Percentiles rank a stretch among this genome's conserved stretches.
These are phyloP conservation scores for Penicillium concentricum DNA, from an alignment of 2,329 filamentous ascomycete genomes.

Conservation along the genomic window DNA sequence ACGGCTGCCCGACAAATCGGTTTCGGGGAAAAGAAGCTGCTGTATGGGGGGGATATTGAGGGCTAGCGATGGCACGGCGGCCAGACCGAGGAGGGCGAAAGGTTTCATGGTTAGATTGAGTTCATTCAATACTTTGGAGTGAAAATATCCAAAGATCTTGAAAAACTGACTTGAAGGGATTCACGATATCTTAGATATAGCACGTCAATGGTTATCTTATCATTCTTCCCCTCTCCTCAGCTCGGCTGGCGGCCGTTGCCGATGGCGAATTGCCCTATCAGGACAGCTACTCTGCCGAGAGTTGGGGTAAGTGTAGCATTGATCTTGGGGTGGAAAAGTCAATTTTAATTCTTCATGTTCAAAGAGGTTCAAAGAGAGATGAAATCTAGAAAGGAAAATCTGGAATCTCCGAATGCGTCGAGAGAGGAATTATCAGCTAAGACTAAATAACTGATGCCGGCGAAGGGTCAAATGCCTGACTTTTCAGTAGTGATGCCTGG, in stretches of 20 bases:
- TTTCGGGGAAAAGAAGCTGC: slow-evolving; percentile 23
- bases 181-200: background rate
- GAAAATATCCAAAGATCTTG: background rate
- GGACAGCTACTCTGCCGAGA: slow-evolving; percentile 15
- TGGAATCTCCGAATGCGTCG: too few relatives aligned
- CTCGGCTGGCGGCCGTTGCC: slow-evolving; percentile 18
- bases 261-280: slow-evolving; percentile 14
- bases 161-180: background rate
- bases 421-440: too few relatives aligned
- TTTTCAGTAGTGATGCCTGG: too few relatives aligned
- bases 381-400: too few relatives aligned
- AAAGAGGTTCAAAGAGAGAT: too few relatives aligned
- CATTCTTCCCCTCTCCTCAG: slow-evolving; percentile 18
- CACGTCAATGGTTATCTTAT: slow-evolving; percentile 18
- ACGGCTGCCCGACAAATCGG: background rate
- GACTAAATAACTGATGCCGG: too few relatives aligned
- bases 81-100: slow-evolving; percentile 17
- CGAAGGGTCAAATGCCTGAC: too few relatives aligned
- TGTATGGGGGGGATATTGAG: slow-evolving; percentile 28
- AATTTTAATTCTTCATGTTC: background rate
- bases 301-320: slow-evolving; percentile 13
- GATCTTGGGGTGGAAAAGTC: background rate
- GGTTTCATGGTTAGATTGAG: slow-evolving; percentile 15
- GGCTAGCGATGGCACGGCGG: slow-evolving; percentile 19
- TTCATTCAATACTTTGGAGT: background rate